Evolutionary conservation across 2,329 filamentous ascomycete genomes (phyloP).

Genomic region (Botrytis tulipae): DNA sequence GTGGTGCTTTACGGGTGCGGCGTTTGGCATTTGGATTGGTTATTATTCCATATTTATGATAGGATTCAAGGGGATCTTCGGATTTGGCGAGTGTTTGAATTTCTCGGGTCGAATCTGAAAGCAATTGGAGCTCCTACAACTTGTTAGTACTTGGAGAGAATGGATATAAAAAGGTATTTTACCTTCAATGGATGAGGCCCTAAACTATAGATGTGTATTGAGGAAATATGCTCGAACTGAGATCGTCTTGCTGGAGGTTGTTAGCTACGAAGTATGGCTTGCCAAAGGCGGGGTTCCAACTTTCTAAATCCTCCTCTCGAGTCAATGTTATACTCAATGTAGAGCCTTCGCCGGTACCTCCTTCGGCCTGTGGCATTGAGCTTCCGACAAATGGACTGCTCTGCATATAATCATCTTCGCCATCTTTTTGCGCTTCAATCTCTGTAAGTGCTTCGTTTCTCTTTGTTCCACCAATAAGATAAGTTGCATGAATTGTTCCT

Average conservation of each 20-base stretch:
- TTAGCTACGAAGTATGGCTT: slow-evolving; percentile 19
- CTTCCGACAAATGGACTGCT: slow-evolving; percentile 65
- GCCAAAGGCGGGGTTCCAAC: slow-evolving; percentile 44
- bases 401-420: slow-evolving; percentile 65
- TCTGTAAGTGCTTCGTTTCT: slow-evolving; percentile 39
- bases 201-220: slow-evolving; percentile 86
- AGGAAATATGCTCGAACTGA: slow-evolving; percentile 69
- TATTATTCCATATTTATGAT: slow-evolving; percentile 70
- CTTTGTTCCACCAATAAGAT: slow-evolving; percentile 74
- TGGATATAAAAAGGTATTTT: slow-evolving; percentile 23
- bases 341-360: slow-evolving; percentile 50
- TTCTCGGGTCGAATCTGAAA: slow-evolving; percentile 68
- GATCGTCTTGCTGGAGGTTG: slow-evolving; percentile 56
- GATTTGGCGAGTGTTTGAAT: slow-evolving; percentile 53
- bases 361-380: slow-evolving; percentile 58
- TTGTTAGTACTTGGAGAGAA: slow-evolving; percentile 11
- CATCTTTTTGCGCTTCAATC: slow-evolving; percentile 48
- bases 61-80: slow-evolving; percentile 58
- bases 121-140: slow-evolving; percentile 58
- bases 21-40: slow-evolving; percentile 65
- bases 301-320: slow-evolving; percentile 69
- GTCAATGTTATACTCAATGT: slow-evolving; percentile 64
- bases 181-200: slow-evolving; percentile 68
- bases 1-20: slow-evolving; percentile 40
- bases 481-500: slow-evolving; percentile 84